Conservation (phyloP, 2,329 filamentous ascomycete genomes). For the Ceratocystis huliohia region DNA sequence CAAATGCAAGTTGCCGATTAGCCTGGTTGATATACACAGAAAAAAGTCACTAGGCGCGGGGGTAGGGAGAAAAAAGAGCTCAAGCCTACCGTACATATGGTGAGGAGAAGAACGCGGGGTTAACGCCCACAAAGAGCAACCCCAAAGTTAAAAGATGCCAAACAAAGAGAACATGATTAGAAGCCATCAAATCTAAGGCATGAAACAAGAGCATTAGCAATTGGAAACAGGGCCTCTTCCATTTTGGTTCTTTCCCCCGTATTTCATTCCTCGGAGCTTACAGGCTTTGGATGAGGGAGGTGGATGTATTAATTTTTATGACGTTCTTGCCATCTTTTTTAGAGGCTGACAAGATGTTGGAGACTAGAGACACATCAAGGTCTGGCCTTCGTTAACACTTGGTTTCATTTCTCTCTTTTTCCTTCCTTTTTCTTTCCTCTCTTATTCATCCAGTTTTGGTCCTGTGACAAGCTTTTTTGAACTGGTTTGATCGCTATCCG, state of each 20-base stretch:
- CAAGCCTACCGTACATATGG: not conserved
- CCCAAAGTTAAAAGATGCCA: not conserved
- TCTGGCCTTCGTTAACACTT: not conserved
- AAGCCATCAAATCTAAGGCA: not conserved
- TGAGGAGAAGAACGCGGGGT: not conserved
- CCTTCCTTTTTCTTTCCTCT: not conserved
- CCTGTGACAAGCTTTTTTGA: not conserved
- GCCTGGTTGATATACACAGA: too few relatives aligned
- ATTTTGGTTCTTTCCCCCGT: not conserved
- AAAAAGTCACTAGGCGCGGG: too few relatives aligned
- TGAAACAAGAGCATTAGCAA: too few relatives aligned
- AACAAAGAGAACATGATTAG: not conserved
- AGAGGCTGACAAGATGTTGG: not conserved
- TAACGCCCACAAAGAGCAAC: not conserved
- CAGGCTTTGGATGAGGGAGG: not conserved
- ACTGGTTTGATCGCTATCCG: not conserved
- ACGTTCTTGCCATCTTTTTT: not conserved
- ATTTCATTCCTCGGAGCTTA: not conserved
- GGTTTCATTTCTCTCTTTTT: not conserved
- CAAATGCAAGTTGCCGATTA: too few relatives aligned
- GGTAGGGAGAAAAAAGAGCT: not conserved
- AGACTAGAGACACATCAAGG: not conserved
- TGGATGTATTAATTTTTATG: not conserved
- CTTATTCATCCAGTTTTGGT: not conserved
- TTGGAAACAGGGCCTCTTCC: not conserved